Conservation (phyloP, 1,284 basidiomycete genomes). For the Vanrija sp. region DNA sequence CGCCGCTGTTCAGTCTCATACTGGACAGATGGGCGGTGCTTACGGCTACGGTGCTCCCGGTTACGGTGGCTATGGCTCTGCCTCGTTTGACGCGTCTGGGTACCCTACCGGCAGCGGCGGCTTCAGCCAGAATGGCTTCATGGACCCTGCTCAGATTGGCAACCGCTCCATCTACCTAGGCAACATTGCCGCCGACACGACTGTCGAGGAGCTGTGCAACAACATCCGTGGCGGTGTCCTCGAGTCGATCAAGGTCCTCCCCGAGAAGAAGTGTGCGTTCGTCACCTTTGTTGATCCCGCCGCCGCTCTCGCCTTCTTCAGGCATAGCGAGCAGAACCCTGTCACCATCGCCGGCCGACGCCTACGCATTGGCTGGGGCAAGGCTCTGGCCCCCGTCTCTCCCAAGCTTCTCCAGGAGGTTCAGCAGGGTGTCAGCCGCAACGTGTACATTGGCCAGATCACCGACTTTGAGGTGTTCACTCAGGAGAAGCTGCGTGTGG, state of each 20-base stretch:
- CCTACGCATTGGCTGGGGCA: constrained; percentile 92
- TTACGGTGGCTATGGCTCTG: constrained; percentile 24
- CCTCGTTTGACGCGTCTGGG: constrained; percentile 3
- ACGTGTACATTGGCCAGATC: constrained; percentile 89
- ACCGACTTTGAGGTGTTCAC: constrained; percentile 85
- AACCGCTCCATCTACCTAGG: constrained; percentile 90
- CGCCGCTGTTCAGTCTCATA: constrained; percentile 50
- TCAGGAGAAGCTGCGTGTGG: constrained; percentile 77
- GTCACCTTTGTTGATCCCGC: constrained; percentile 85
- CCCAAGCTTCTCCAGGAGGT: constrained; percentile 74
- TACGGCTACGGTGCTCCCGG: constrained; percentile 18
- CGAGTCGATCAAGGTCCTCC: constrained; percentile 18
- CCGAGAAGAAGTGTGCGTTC: constrained; percentile 54
- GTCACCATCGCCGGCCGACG: constrained; percentile 84
- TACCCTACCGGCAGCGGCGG: constrained; percentile 11
- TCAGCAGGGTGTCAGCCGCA: constrained; percentile 83
- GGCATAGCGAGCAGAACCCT: constrained; percentile 79
- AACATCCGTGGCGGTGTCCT: constrained; percentile 76
- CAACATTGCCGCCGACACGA: constrained; percentile 90
- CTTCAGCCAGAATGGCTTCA: constrained; percentile 30
- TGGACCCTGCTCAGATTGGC: constrained; percentile 25
- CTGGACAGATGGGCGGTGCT: constrained; percentile 35
- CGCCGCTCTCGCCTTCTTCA: constrained; percentile 85
- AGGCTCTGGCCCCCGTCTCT: constrained; percentile 77
- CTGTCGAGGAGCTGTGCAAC: constrained; percentile 87